Evolutionary conservation across 108 stramenopile species (phyloP).

Genomic region (Phaeodactylum tricornutum): DNA sequence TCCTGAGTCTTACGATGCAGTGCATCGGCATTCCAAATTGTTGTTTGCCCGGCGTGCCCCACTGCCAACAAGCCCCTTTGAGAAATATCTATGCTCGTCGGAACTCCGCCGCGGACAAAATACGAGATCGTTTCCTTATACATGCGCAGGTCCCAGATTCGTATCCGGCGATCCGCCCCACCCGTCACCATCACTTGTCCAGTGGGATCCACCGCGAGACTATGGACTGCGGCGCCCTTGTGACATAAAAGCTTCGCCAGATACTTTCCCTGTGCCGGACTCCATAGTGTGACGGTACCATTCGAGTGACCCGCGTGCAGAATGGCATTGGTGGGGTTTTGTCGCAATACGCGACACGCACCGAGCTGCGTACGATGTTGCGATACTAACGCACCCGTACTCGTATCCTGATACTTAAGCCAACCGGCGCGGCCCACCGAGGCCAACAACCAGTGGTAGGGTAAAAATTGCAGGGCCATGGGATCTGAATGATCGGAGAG

Average conservation of each 20-base stretch:
- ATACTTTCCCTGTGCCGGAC: slow-evolving; percentile 71
- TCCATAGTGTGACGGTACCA: slow-evolving; percentile 97
- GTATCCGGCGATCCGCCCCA: slow-evolving; percentile 71
- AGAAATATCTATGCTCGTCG: slow-evolving; percentile 76
- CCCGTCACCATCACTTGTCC: slow-evolving; percentile 89
- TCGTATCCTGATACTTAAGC: slow-evolving; percentile 92
- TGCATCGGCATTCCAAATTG: slow-evolving; percentile 85
- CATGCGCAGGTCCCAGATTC: slow-evolving; percentile 95
- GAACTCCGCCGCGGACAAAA: slow-evolving; percentile 46
- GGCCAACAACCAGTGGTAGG: slow-evolving; percentile 95
- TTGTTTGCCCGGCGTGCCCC: slow-evolving; percentile 74
- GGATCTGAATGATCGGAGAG: slow-evolving; percentile 78
- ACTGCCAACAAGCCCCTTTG: slow-evolving; percentile 88
- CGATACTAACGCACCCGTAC: slow-evolving; percentile 86
- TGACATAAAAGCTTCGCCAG: slow-evolving; percentile 90
- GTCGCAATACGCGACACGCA: slow-evolving; percentile 65
- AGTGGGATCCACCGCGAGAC: slow-evolving; percentile 69
- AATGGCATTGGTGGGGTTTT: slow-evolving; percentile 91
- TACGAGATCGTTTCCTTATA: slow-evolving; percentile 59
- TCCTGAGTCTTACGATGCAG: slow-evolving; percentile 50
- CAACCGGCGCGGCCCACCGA: slow-evolving; percentile 75
- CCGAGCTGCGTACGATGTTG: slow-evolving; percentile 72
- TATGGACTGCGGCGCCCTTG: slow-evolving; percentile 67
- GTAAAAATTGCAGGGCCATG: slow-evolving; percentile 81
- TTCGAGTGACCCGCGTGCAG: slow-evolving; percentile 91